Evolutionary conservation across 306 rosid species (phyloP), one percentile per base, ranked within the genome.

Genomic region (Citrullus amarus): DNA sequence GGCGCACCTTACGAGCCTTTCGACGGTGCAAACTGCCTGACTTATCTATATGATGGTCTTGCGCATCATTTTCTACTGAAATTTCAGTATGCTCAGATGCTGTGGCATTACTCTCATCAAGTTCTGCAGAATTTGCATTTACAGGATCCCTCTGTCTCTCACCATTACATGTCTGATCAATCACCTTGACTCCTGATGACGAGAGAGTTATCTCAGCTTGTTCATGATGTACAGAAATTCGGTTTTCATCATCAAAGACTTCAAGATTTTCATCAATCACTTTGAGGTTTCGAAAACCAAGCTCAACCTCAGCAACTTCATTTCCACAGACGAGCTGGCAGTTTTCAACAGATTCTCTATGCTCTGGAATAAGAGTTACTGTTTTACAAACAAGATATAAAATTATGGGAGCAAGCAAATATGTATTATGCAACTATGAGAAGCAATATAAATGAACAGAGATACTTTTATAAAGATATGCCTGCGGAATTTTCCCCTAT

Each of bases 1-100:
- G 83, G 67, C 99, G 99, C 80, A 88, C 87, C 91, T 90, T 96
- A 78, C 88, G 91, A 61, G 85, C 84, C 82, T 85, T 93, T 87
- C 89, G 84, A 67, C 93, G 96, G 71, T 85, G 90, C 55, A 84
- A 78, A 28, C 80, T 65, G 41, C 80, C 30, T 65, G 75, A 84
- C 80, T 85, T 87, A 61, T 88, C 89, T 53, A 55, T 71, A 82
- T 83, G 85, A 82, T 83, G 85, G 83, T 87, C 97, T 53, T 79
- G 83, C 71, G n/a, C 82, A 83, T 82, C 87, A 81, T 83, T 76
- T 39, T 84, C 92, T 68, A 32, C 85, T 73, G 82, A 60, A 63
- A 62, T 87, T 74, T 87, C 86, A 18, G 58, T 61, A 82, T 80
- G 83, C 66, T 82, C 88, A 57, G 87, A 86, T 55, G 82, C 86